Conservation (phyloP, 192 early-diverging fungal species). For the Entomortierella beljakovae region DNA sequence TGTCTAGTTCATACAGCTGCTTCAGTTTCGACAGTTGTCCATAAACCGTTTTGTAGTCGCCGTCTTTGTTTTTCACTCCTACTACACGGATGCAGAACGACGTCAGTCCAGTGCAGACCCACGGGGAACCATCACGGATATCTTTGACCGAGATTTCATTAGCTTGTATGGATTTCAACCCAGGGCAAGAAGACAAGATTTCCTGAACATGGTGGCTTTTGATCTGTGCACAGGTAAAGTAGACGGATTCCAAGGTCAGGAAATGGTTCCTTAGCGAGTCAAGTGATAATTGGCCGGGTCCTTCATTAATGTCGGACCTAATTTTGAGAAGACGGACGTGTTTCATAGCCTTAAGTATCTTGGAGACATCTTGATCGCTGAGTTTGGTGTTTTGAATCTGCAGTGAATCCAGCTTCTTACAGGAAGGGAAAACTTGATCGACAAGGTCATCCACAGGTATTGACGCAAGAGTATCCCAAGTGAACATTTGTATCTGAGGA, state of each 20-base stretch:
- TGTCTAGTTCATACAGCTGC: neutral
- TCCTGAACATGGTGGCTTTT: neutral
- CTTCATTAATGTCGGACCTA: neutral
- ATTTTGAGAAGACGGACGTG: neutral
- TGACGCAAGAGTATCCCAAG: neutral
- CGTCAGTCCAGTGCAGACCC: neutral
- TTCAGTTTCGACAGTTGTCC: neutral
- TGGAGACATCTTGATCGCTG: neutral
- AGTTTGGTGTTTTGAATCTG: neutral
- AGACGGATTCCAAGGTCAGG: neutral
- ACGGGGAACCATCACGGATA: neutral
- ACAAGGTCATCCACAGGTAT: neutral
- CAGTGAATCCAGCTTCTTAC: neutral
- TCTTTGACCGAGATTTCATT: neutral
- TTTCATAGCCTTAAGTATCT: neutral
- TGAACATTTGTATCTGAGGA: neutral
- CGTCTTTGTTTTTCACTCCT: neutral
- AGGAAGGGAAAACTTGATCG: neutral
- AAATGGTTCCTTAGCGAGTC: neutral
- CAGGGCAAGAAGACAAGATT: neutral
- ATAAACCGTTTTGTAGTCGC: neutral
- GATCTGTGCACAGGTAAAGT: neutral
- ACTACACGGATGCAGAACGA: neutral
- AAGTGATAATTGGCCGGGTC: neutral
- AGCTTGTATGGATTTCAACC: neutral